Conservation (phyloP, 78 protist genomes). For the Dictyostelium citrinum region DNA sequence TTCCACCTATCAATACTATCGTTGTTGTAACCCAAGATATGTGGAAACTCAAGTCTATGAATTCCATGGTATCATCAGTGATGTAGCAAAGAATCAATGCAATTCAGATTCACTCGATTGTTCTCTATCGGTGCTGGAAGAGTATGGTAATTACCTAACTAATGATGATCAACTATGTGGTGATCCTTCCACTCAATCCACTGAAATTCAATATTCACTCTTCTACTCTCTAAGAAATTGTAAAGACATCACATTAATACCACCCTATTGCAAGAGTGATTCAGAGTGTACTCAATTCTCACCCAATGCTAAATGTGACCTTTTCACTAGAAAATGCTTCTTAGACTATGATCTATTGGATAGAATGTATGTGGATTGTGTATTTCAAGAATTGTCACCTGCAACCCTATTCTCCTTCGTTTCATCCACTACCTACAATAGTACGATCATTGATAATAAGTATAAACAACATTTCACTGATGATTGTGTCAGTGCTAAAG, state of each 20-base stretch:
- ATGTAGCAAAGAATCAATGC: not conserved
- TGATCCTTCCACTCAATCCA: not conserved
- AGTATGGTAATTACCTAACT: not conserved
- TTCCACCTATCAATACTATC: not conserved
- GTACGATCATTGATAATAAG: not conserved
- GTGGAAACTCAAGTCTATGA: not conserved
- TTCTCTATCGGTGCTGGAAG: not conserved
- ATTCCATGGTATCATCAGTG: not conserved
- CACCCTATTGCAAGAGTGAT: not conserved
- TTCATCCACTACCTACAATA: not conserved
- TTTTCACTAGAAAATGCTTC: not conserved
- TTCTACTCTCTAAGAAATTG: not conserved
- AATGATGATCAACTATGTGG: not conserved
- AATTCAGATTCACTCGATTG: not conserved
- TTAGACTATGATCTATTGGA: not conserved
- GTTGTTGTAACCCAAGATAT: not conserved
- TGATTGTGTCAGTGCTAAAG: not conserved
- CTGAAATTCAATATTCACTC: not conserved
- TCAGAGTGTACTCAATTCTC: not conserved
- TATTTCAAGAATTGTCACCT: not conserved
- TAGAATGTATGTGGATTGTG: not conserved
- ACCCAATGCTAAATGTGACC: not conserved
- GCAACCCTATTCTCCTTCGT: not conserved
- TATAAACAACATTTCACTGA: not conserved
- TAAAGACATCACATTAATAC: not conserved